These are phyloP conservation scores for Penicillium sp. DNA, from an alignment of 2,329 filamentous ascomycete genomes.

Conservation along the genomic window DNA sequence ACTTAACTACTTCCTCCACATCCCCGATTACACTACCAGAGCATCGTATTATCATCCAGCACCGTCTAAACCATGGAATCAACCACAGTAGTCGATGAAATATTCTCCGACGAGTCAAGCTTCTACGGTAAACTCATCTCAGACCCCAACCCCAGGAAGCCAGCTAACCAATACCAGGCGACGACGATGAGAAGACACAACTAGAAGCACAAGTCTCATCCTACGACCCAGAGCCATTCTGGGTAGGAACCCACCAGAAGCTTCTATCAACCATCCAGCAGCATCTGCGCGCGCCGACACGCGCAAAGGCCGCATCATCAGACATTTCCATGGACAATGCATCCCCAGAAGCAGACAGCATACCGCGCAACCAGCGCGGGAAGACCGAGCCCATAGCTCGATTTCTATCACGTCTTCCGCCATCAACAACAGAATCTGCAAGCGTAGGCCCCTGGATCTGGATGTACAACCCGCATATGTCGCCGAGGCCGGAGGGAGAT, in stretches of 20 bases:
- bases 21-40: background rate
- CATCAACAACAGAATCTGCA: slow-evolving; percentile 55
- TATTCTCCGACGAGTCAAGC: slow-evolving; percentile 44
- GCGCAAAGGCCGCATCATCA: background rate
- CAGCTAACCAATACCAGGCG: slow-evolving; percentile 46
- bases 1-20: background rate
- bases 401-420: slow-evolving; percentile 68
- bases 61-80: background rate
- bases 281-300: background rate
- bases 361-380: slow-evolving; percentile 13
- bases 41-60: background rate
- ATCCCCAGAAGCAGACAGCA: background rate
- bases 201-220: slow-evolving; percentile 51
- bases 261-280: slow-evolving; percentile 35
- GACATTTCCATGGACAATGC: slow-evolving; percentile 1
- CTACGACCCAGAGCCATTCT: slow-evolving; percentile 55
- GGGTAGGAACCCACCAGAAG: slow-evolving; percentile 32
- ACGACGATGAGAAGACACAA: slow-evolving; percentile 46
- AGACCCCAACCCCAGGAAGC: background rate
- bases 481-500: slow-evolving; percentile 40
- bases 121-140: slow-evolving; percentile 38
- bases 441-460: slow-evolving; percentile 65
- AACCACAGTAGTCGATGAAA: slow-evolving; percentile 14
- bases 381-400: slow-evolving; percentile 59
- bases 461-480: slow-evolving; percentile 59